Conservation (phyloP, 2,329 filamentous ascomycete genomes). For the Ceratocystis eucalypticola region DNA sequence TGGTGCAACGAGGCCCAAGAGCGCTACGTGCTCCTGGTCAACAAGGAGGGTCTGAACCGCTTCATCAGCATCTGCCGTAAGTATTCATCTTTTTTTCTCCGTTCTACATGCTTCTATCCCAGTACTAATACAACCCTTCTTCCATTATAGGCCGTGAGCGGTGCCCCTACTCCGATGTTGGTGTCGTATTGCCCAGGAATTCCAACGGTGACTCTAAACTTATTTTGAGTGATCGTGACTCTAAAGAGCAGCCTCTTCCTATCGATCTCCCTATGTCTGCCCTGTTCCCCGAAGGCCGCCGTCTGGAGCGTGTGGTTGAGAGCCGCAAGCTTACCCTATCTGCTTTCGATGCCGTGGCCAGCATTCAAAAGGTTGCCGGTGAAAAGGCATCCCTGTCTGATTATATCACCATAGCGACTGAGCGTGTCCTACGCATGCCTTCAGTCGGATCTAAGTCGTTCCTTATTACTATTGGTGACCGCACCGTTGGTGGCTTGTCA, state of each 20-base stretch:
- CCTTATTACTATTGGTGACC: conserved; percentile 90
- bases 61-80: conserved; percentile 52
- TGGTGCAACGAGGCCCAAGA: conserved; percentile 98
- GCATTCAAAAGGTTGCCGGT: conserved; percentile 52
- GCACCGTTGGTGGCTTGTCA: conserved; percentile 79
- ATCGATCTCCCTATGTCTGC: conserved; percentile 84
- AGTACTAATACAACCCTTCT: conserved; percentile 16
- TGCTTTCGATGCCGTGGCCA: conserved; percentile 54
- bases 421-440: conserved; percentile 70
- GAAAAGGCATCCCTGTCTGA: conserved; percentile 39
- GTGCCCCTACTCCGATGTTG: conserved; percentile 86
- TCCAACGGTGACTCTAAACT: conserved; percentile 55
- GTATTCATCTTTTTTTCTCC: conserved; percentile 22
- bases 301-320: conserved; percentile 60
- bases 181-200: conserved; percentile 52
- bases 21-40: conserved; percentile 83
- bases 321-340: conserved; percentile 54
- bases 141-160: conserved; percentile 54
- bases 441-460: conserved; percentile 95
- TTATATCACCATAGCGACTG: conserved; percentile 51
- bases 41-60: conserved; percentile 63
- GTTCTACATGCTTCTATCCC: not conserved
- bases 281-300: conserved; percentile 77
- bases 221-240: conserved; percentile 69
- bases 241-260: conserved; percentile 56